Conservation (phyloP, 495 filamentous ascomycete species). For the Durotheca rogersii region DNA sequence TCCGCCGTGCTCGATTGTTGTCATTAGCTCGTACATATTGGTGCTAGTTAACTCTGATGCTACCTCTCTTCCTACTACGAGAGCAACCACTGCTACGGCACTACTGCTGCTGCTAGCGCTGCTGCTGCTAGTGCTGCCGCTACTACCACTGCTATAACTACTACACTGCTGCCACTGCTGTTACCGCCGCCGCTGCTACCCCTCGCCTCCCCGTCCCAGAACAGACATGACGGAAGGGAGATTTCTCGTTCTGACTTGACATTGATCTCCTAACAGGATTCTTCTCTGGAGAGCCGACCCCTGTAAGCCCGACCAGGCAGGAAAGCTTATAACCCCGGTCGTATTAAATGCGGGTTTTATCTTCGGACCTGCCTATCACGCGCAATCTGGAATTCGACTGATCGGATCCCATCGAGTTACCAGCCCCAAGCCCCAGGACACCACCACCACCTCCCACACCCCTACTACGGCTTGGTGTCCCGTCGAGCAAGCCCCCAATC, state of each 20-base stretch:
- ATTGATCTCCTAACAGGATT: constrained; percentile 23
- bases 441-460: constrained; percentile 8
- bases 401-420: constrained; percentile 34
- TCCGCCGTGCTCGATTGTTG: too few species aligned
- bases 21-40: too few species aligned
- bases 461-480: constrained; percentile 7
- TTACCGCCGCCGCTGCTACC: constrained; percentile 3
- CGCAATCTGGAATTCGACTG: constrained; percentile 36
- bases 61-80: too few species aligned
- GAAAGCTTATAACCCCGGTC: constrained; percentile 31
- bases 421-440: constrained; percentile 24
- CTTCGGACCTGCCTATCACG: constrained; percentile 31
- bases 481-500: constrained; percentile 4
- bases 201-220: constrained; percentile 2
- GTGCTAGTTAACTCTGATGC: too few species aligned
- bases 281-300: constrained; percentile 23
- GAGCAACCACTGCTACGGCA: too few species aligned
- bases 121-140: too few species aligned
- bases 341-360: constrained; percentile 28
- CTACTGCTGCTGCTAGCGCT: too few species aligned
- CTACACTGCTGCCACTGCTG: too few species aligned
- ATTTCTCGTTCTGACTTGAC: constrained; percentile 25
- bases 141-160: too few species aligned
- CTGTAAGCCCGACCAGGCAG: constrained; percentile 30
- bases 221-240: constrained; percentile 20